A percentile compares a stretch with the other conserved stretches of the same genome.
Evolutionary conservation across 257 asterid genomes (phyloP).

Genomic region (Gentiana macrophylla): DNA sequence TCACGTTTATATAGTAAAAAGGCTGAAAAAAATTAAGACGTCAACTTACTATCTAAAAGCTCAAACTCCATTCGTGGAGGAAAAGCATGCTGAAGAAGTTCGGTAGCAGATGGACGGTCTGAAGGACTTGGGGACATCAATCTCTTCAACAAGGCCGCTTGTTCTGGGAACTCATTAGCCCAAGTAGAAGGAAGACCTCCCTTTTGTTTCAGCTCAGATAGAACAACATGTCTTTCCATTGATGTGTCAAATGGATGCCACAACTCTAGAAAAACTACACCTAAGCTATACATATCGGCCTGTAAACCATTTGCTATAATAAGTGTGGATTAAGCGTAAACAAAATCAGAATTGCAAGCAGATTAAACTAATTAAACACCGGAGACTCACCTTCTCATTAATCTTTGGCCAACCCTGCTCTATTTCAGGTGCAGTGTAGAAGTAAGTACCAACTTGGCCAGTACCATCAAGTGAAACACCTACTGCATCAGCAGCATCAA

Average conservation of each 20-base stretch:
- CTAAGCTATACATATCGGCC: constrained; percentile 98
- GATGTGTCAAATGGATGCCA: constrained; percentile 98
- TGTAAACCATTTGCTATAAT: constrained; percentile 19
- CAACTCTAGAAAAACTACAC: constrained; percentile 86
- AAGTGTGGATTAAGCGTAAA: constrained; percentile 12
- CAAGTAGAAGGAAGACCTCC: constrained; percentile 81
- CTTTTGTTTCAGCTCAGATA: constrained; percentile 75
- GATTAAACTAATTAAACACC: constrained; percentile 4
- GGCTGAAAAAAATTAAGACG: background rate
- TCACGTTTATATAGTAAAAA: too few species aligned
- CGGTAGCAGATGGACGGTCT: constrained; percentile 87
- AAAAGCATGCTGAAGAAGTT: constrained; percentile 84
- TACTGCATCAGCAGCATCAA: constrained; percentile 55
- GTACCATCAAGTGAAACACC: constrained; percentile 87
- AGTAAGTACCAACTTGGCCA: constrained; percentile 93
- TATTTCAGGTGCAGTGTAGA: constrained; percentile 96
- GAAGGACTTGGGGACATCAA: constrained; percentile 87
- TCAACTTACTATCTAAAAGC: constrained; percentile 69
- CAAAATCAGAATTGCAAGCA: constrained; percentile 5
- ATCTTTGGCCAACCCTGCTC: constrained; percentile 99
- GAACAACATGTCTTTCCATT: constrained; percentile 87
- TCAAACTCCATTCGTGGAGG: constrained; percentile 92
- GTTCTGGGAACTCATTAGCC: constrained; percentile 74
- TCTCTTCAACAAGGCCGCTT: constrained; percentile 57
- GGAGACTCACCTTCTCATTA: constrained; percentile 64